These are phyloP conservation scores for Solanum boliviense DNA, from an alignment of 257 asterid species.

Conservation along the genomic window DNA sequence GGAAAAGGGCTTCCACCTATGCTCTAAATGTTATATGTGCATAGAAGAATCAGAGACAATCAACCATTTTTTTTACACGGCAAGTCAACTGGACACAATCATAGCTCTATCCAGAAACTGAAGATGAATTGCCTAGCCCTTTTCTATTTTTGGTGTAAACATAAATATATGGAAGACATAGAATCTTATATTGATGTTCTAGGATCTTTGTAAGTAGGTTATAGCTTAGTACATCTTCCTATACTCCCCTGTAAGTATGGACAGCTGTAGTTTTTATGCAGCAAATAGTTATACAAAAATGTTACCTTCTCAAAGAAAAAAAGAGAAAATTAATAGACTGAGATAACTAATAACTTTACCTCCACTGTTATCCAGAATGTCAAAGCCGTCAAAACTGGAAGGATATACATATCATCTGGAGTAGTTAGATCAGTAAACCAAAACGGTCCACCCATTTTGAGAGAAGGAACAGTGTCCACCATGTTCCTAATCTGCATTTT, in stretches of 20 bases:
- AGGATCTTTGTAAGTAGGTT: neutral
- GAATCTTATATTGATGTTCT: neutral
- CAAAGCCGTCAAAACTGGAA: constrained; percentile 80
- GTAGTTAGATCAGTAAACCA: constrained; percentile 93
- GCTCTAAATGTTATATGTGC: neutral
- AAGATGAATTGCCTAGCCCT: neutral
- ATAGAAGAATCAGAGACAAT: neutral
- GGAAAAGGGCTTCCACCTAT: neutral
- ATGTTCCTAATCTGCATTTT: constrained; percentile 54
- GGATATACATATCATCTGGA: constrained; percentile 64
- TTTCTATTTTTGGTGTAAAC: neutral
- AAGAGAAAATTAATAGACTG: neutral
- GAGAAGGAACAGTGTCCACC: constrained; percentile 85
- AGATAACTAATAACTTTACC: constrained; percentile 33
- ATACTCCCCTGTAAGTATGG: neutral
- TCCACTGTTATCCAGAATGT: constrained; percentile 92
- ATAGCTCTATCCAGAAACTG: neutral
- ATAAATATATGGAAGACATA: neutral
- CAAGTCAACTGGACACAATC: neutral
- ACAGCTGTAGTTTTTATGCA: neutral
- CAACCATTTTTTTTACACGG: neutral
- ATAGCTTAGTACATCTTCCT: neutral
- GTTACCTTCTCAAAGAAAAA: neutral
- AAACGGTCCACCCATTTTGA: constrained; percentile 74
- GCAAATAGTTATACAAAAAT: neutral